phyloP scores from a whole-genome alignment of 129 eudicot species.

The Centrapalus pauciflorus region DNA sequence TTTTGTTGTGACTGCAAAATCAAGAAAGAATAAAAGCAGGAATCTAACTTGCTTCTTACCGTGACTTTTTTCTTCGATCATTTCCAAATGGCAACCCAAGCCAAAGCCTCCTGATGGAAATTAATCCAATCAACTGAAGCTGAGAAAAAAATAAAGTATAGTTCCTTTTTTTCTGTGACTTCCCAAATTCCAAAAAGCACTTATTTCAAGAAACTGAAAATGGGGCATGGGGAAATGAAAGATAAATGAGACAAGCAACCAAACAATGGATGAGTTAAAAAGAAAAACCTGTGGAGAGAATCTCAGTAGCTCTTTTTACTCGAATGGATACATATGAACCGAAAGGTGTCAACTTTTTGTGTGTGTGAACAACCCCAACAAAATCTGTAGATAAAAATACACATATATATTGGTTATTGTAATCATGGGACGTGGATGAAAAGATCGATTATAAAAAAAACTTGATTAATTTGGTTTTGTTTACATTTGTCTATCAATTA shows the following conservation, averaged over 20 bases:
- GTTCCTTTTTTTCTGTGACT: too few relatives aligned
- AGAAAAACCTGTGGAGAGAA: constrained; percentile 30
- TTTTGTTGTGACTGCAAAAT: too few relatives aligned
- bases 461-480: too few relatives aligned
- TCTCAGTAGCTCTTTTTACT: constrained; percentile 41
- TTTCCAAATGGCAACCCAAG: too few relatives aligned
- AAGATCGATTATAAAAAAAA: too few relatives aligned
- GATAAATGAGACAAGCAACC: too few relatives aligned
- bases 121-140: constrained; percentile 26
- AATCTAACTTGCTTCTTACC: constrained; percentile 27
- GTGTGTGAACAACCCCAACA: constrained; percentile 26
- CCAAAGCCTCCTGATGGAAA: constrained; percentile 26
- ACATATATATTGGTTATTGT: too few relatives aligned
- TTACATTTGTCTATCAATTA: too few relatives aligned
- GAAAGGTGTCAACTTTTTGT: constrained; percentile 36
- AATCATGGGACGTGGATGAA: too few relatives aligned
- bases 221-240: constrained; percentile 26
- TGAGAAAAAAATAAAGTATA: constrained; percentile 26
- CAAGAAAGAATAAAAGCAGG: constrained; percentile 24
- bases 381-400: too few relatives aligned
- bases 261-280: constrained; percentile 36
- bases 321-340: constrained; percentile 31
- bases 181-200: constrained; percentile 25
- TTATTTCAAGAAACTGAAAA: constrained; percentile 33
- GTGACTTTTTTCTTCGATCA: constrained; percentile 28